These are phyloP conservation scores for Blepharisma stoltei DNA, from an alignment of 73 alveolate species.

Conservation along the genomic window DNA sequence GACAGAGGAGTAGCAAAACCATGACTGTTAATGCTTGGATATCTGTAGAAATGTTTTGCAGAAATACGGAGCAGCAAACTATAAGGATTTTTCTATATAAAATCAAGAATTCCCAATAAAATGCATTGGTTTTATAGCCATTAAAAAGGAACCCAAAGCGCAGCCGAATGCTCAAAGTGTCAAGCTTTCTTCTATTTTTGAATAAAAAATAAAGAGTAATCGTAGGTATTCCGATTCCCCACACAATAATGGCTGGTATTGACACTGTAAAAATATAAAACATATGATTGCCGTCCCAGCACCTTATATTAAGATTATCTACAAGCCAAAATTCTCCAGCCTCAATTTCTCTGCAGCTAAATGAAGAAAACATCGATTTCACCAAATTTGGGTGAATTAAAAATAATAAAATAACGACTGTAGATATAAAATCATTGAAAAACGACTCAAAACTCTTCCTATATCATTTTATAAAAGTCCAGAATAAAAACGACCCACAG, in stretches of 20 bases:
- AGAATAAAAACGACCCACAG: neutral
- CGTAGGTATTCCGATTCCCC: neutral
- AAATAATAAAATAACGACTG: constrained; percentile 3
- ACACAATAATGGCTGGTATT: neutral
- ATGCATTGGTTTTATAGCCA: constrained; percentile 40
- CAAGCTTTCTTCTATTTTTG: constrained; percentile 24
- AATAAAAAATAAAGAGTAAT: neutral
- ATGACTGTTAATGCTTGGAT: constrained; percentile 19
- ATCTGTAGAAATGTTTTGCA: neutral
- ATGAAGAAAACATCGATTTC: neutral
- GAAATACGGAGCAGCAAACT: constrained; percentile 33
- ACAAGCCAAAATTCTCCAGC: constrained; percentile 15
- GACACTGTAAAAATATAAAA: constrained; percentile 1
- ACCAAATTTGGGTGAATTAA: neutral
- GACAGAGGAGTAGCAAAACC: neutral
- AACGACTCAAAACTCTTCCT: too few species aligned
- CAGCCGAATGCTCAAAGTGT: constrained; percentile 34
- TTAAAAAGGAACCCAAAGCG: constrained; percentile 41
- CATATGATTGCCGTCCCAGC: constrained; percentile 17
- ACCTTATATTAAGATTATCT: neutral
- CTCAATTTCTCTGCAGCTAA: constrained; percentile 30
- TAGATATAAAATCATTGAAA: too few species aligned
- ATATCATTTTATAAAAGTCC: constrained; percentile 29
- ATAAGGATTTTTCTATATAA: constrained; percentile 50
- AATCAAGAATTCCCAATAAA: constrained; percentile 50